phyloP scores from a whole-genome alignment of 2,329 filamentous ascomycete species.

The Colletotrichum cereale region DNA sequence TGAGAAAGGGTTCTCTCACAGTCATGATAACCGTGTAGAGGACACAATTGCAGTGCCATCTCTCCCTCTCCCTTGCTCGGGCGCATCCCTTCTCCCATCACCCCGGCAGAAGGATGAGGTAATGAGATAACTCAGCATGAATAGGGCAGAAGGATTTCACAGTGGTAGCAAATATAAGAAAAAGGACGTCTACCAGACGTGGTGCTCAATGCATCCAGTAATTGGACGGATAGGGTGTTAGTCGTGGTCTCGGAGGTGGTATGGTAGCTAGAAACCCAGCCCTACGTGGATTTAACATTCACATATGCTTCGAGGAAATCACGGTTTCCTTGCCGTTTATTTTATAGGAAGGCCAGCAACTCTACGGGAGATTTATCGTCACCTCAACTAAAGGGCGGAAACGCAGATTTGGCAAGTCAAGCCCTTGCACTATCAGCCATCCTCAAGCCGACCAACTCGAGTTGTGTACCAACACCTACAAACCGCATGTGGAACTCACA shows the following conservation, averaged over 20 bases:
- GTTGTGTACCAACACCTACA: not conserved
- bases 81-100: not conserved
- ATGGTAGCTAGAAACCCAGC: not conserved
- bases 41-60: not conserved
- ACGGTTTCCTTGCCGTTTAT: too few species aligned
- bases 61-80: not conserved
- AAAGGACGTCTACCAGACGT: not conserved
- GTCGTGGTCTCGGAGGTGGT: not conserved
- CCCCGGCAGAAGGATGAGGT: not conserved
- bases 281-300: not conserved
- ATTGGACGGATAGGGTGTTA: not conserved
- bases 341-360: not conserved
- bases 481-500: not conserved
- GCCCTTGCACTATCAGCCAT: too few species aligned
- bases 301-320: too few species aligned
- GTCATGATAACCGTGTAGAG: not conserved
- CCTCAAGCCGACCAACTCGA: not conserved
- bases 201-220: not conserved
- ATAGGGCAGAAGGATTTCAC: not conserved
- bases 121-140: too few species aligned
- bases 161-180: not conserved
- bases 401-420: not conserved
- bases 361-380: not conserved
- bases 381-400: not conserved
- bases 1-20: not conserved